A percentile compares a stretch with the other conserved stretches of the same genome.
These are phyloP conservation scores for Trypanosoma cruzi DNA, from an alignment of 208 protist genomes.

Conservation along the genomic window DNA sequence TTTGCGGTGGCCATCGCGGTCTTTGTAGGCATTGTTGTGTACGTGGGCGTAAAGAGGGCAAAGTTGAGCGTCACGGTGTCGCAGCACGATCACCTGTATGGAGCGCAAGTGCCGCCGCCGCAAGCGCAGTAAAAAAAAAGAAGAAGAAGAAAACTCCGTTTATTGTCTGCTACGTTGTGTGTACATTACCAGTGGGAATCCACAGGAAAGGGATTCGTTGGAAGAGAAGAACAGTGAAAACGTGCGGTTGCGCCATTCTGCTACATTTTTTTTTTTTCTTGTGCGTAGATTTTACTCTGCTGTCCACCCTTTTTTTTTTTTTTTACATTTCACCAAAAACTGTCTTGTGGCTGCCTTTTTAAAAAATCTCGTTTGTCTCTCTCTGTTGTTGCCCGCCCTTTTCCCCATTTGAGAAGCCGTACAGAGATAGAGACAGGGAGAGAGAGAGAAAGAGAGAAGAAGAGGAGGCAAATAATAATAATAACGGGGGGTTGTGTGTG, in stretches of 20 bases:
- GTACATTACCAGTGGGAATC: neutral
- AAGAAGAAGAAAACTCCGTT: neutral
- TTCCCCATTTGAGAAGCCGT: too few relatives aligned
- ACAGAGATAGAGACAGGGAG: too few relatives aligned
- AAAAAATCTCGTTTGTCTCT: too few relatives aligned
- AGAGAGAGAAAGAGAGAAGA: too few relatives aligned
- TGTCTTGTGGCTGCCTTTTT: too few relatives aligned
- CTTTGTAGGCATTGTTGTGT: slow-evolving; percentile 2
- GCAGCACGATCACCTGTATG: neutral
- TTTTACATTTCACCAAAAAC: too few relatives aligned
- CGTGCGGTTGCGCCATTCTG: neutral
- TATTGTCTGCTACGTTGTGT: neutral
- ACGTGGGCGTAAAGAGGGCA: neutral
- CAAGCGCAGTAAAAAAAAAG: too few relatives aligned
- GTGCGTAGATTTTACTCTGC: too few relatives aligned
- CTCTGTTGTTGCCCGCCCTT: too few relatives aligned
- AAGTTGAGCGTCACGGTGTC: neutral
- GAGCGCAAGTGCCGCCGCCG: neutral
- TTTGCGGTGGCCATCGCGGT: slow-evolving; percentile 9
- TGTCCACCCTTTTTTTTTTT: too few relatives aligned
- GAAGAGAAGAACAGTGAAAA: neutral
- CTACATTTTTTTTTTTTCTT: neutral
- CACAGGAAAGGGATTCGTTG: neutral
- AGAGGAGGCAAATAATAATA: too few relatives aligned
- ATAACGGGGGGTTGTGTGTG: too few relatives aligned